Conservation (phyloP, 345 rosid genomes). For the Lumnitzera racemosa region DNA sequence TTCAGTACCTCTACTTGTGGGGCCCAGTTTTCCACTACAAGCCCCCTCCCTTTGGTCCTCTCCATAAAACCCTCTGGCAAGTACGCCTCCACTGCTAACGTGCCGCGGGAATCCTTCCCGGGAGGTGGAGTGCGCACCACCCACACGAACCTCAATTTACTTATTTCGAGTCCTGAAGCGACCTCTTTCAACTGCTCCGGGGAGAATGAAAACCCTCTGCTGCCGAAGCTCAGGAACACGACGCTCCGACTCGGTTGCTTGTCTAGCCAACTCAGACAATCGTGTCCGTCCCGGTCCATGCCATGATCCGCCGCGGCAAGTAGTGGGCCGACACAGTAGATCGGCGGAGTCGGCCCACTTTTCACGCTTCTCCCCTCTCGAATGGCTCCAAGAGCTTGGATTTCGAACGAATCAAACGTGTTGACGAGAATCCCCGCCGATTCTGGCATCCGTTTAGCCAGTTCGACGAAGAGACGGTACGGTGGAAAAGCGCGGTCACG, state of each 20-base stretch:
- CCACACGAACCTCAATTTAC: slow-evolving; percentile 18
- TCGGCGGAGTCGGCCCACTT: slow-evolving; percentile 3
- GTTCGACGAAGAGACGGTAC: slow-evolving; percentile 1
- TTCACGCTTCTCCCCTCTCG: slow-evolving; percentile 3
- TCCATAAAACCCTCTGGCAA: slow-evolving; percentile 17
- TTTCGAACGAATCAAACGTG: slow-evolving; percentile 18
- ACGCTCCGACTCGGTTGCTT: slow-evolving; percentile 14
- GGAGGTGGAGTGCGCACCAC: slow-evolving; percentile 10
- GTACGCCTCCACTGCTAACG: not conserved
- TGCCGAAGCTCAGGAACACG: slow-evolving; percentile 20
- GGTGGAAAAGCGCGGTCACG: slow-evolving; percentile 4
- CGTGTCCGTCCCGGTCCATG: not conserved
- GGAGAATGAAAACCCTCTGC: slow-evolving; percentile 6
- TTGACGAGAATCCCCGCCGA: slow-evolving; percentile 16
- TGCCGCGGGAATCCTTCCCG: not conserved
- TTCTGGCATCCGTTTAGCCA: slow-evolving; percentile 1
- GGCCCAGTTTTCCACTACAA: slow-evolving; percentile 11
- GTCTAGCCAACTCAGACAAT: slow-evolving; percentile 15
- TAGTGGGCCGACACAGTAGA: slow-evolving; percentile 13
- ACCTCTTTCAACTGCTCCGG: slow-evolving; percentile 11
- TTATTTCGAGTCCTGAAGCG: slow-evolving; percentile 15
- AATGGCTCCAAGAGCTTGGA: slow-evolving; percentile 1
- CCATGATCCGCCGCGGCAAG: not conserved
- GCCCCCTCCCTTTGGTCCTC: slow-evolving; percentile 10
- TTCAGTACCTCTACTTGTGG: slow-evolving; percentile 13